A percentile compares a stretch with the other conserved stretches of the same genome.
Conservation (phyloP, 2,329 filamentous ascomycete species). For the Claviceps citrina region DNA sequence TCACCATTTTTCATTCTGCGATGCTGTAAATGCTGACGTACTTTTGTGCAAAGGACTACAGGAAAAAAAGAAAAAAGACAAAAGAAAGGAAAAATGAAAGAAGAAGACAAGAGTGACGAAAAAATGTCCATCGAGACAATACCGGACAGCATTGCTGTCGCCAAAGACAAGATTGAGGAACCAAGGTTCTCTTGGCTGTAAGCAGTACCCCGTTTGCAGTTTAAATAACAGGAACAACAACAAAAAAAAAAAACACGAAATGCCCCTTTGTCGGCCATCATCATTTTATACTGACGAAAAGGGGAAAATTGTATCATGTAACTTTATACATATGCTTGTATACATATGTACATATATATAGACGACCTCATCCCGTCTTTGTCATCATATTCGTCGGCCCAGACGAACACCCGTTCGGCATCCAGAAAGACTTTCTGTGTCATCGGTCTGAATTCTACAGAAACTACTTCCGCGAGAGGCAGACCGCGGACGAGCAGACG, state of each 20-base stretch:
- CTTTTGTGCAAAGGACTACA: background rate
- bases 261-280: too few species aligned
- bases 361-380: slow-evolving; percentile 39
- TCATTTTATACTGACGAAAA: background rate
- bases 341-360: too few species aligned
- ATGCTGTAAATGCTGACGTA: too few species aligned
- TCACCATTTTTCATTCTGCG: too few species aligned
- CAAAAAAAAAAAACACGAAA: too few species aligned
- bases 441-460: slow-evolving; percentile 34
- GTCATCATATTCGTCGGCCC: slow-evolving; percentile 39
- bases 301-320: too few species aligned
- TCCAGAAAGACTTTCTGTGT: slow-evolving; percentile 44
- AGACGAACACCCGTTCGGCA: slow-evolving; percentile 37
- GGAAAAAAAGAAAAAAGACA: background rate
- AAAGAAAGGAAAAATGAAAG: background rate
- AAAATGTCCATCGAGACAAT: slow-evolving; percentile 6
- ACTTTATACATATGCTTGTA: too few species aligned
- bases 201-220: slow-evolving; percentile 6
- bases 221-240: background rate
- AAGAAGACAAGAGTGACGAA: too few species aligned
- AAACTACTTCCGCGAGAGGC: slow-evolving; percentile 24
- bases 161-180: slow-evolving; percentile 1
- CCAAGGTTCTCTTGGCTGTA: slow-evolving; percentile 24
- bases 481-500: slow-evolving; percentile 19
- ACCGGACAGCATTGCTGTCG: slow-evolving; percentile 4